Conservation (phyloP, 768 basidiomycete species). For the Chiua virens region DNA sequence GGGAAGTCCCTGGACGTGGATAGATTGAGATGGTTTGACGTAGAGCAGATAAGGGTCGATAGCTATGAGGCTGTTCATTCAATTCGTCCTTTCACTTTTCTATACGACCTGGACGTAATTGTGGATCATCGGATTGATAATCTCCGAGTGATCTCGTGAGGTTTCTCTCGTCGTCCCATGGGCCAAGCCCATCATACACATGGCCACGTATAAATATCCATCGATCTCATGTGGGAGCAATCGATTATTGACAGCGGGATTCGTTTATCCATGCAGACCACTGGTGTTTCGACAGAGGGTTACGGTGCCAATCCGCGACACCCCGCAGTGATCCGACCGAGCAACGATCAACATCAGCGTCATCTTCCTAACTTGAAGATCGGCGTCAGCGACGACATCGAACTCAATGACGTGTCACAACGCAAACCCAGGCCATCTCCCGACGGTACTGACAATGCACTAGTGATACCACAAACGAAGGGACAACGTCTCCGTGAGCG, state of each 20-base stretch:
- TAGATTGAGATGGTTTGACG: not conserved
- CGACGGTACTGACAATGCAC: not conserved
- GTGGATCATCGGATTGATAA: too few species aligned
- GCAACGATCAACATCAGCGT: not conserved
- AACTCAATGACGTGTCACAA: conserved; percentile 6
- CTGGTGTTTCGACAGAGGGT: conserved; percentile 1
- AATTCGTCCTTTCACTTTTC: too few species aligned
- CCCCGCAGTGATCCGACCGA: not conserved
- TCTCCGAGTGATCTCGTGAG: too few species aligned
- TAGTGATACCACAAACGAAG: conserved; percentile 10
- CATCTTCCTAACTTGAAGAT: not conserved
- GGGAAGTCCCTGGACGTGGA: not conserved
- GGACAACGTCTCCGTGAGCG: conserved; percentile 21
- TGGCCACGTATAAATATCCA: too few species aligned
- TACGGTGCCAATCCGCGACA: conserved; percentile 9
- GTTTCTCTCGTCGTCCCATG: too few species aligned
- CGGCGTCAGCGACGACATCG: not conserved
- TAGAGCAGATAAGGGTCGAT: too few species aligned
- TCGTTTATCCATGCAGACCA: conserved; percentile 13
- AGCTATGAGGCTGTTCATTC: too few species aligned
- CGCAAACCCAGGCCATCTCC: not conserved
- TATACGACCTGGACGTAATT: too few species aligned
- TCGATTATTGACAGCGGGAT: too few species aligned
- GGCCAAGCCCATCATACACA: too few species aligned
- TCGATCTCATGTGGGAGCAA: too few species aligned